These are phyloP conservation scores for Podospora pseudopauciseta DNA, from an alignment of 495 filamentous ascomycete genomes.

Conservation along the genomic window DNA sequence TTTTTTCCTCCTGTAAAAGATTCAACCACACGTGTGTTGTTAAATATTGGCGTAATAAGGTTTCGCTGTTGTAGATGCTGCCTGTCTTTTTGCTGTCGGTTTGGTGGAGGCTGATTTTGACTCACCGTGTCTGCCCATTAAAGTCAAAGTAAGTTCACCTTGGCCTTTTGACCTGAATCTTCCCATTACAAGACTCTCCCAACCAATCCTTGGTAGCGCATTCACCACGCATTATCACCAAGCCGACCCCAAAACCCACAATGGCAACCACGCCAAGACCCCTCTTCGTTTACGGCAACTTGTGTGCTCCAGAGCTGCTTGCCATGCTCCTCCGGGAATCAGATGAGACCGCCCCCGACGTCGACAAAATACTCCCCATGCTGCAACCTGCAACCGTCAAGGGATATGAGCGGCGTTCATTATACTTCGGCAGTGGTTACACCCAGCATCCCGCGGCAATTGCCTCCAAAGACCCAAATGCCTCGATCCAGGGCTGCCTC, in stretches of 20 bases:
- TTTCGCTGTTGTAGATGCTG: background rate
- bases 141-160: background rate
- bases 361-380: background rate
- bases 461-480: background rate
- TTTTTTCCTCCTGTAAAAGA: no score
- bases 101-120: background rate
- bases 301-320: background rate
- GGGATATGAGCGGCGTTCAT: background rate
- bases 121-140: background rate
- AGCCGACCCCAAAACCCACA: background rate
- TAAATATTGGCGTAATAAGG: background rate
- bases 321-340: background rate
- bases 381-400: background rate
- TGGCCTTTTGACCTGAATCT: background rate
- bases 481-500: background rate
- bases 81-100: background rate
- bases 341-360: background rate
- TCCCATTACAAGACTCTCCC: no score
- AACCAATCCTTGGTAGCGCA: background rate
- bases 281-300: background rate
- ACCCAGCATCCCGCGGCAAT: background rate
- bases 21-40: no score
- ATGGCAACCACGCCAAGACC: background rate
- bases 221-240: background rate
- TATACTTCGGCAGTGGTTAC: background rate